phyloP scores from a whole-genome alignment of 768 basidiomycete species.

The Holtermannia corniformis region DNA sequence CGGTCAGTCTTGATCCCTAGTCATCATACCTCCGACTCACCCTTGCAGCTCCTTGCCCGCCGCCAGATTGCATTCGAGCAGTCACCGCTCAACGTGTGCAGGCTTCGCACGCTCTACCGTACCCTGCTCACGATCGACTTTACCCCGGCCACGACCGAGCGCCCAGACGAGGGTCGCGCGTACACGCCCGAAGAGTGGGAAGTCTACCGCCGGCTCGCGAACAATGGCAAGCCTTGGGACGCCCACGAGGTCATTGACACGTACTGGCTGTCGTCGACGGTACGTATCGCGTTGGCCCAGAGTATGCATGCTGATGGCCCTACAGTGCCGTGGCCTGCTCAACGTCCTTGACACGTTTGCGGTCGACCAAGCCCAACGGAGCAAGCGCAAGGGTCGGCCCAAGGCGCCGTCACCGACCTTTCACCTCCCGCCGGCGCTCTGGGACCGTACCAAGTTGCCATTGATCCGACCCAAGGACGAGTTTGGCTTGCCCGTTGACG shows the following conservation, averaged over 20 bases:
- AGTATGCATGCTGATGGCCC: background rate
- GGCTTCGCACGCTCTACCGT: conserved; percentile 28
- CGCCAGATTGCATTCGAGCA: conserved; percentile 28
- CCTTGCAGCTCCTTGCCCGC: conserved; percentile 25
- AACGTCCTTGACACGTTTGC: conserved; percentile 23
- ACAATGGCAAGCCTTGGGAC: conserved; percentile 8
- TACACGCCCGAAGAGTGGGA: conserved; percentile 35
- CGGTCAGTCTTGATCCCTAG: conserved; percentile 11
- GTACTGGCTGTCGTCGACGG: conserved; percentile 25
- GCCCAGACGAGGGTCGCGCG: conserved; percentile 20
- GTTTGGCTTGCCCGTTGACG: conserved; percentile 21
- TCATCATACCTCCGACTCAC: background rate
- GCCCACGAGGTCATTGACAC: conserved; percentile 32
- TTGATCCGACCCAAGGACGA: conserved; percentile 21
- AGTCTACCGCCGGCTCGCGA: conserved; percentile 21
- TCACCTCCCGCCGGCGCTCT: conserved; percentile 24
- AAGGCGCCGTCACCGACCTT: conserved; percentile 28
- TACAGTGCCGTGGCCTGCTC: conserved; percentile 24
- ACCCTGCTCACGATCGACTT: conserved; percentile 36
- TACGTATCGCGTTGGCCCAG: conserved; percentile 10
- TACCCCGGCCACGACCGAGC: conserved; percentile 23
- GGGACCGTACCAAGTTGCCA: conserved; percentile 24
- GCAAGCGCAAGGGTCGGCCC: conserved; percentile 24
- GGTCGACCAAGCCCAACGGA: conserved; percentile 15
- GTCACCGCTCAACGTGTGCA: conserved; percentile 28